Evolutionary conservation across 192 early-diverging fungal species (phyloP).

Genomic region (Helicostylum pulchrum): DNA sequence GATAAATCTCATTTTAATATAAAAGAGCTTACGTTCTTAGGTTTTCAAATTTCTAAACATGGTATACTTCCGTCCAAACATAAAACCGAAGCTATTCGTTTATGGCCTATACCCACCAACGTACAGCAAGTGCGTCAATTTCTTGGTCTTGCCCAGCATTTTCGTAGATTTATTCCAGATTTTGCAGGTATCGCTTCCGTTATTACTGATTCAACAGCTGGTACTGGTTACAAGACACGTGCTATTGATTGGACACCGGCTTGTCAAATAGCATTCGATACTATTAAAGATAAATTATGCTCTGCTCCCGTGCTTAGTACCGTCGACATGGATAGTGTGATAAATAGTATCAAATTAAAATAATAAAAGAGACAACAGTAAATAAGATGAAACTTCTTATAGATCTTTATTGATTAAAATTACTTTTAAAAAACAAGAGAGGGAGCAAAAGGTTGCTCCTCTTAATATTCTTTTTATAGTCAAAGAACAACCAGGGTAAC

Average conservation of each 20-base stretch:
- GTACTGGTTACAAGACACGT: background rate
- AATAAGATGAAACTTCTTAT: too few species aligned
- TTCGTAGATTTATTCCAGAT: conserved; percentile 17
- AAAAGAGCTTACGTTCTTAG: conserved; percentile 25
- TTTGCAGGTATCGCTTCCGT: conserved; percentile 21
- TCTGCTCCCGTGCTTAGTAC: background rate
- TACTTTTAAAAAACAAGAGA: too few species aligned
- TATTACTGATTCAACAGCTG: too few species aligned
- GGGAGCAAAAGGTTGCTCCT: too few species aligned
- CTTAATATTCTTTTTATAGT: too few species aligned
- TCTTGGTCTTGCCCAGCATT: conserved; percentile 29
- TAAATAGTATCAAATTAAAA: too few species aligned
- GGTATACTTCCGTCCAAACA: conserved; percentile 22
- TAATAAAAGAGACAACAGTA: too few species aligned
- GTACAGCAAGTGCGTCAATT: conserved; percentile 22
- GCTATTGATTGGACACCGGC: background rate
- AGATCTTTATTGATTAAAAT: too few species aligned
- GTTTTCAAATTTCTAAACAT: conserved; percentile 21
- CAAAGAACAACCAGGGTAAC: too few species aligned
- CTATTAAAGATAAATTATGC: background rate
- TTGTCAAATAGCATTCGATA: background rate
- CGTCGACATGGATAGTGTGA: conserved; percentile 6
- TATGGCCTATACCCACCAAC: conserved; percentile 18
- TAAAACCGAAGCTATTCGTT: conserved; percentile 21
- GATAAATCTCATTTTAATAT: conserved; percentile 14